phyloP scores from a whole-genome alignment of 176 grass and related monocot genomes.

The Avena atlantica region DNA sequence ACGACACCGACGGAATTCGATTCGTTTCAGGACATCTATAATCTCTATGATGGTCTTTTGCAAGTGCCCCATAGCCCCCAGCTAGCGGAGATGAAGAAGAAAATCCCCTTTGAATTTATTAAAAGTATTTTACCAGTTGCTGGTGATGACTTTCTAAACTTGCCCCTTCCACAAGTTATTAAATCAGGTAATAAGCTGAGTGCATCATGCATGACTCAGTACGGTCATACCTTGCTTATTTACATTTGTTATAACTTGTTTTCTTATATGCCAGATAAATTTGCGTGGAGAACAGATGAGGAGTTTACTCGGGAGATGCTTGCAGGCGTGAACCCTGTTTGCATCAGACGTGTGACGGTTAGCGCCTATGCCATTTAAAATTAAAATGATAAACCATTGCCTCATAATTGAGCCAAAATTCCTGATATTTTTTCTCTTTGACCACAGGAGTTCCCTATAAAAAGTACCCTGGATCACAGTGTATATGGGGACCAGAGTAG shows the following conservation, averaged over 20 bases:
- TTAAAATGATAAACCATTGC: background rate
- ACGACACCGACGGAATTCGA: constrained; percentile 63
- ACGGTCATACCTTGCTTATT: background rate
- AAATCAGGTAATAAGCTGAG: constrained; percentile 52
- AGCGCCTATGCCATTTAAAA: constrained; percentile 15
- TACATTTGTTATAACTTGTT: background rate
- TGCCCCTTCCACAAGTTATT: constrained; percentile 80
- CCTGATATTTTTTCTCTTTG: background rate
- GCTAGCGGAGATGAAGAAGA: constrained; percentile 53
- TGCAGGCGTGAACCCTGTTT: constrained; percentile 87
- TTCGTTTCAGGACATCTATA: constrained; percentile 74
- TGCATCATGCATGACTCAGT: background rate
- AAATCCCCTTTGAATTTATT: constrained; percentile 62
- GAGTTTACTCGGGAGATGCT: constrained; percentile 93
- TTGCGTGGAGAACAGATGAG: constrained; percentile 88
- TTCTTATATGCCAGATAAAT: constrained; percentile 45
- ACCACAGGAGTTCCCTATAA: constrained; percentile 75
- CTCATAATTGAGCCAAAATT: background rate
- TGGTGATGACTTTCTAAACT: constrained; percentile 60
- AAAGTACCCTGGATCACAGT: constrained; percentile 71
- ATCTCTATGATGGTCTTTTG: constrained; percentile 67
- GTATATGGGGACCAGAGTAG: constrained; percentile 78
- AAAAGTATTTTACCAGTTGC: constrained; percentile 61
- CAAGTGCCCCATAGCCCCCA: constrained; percentile 43
- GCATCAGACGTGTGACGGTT: constrained; percentile 73